Conservation (phyloP, 768 basidiomycete species). For the Mycena pura region DNA sequence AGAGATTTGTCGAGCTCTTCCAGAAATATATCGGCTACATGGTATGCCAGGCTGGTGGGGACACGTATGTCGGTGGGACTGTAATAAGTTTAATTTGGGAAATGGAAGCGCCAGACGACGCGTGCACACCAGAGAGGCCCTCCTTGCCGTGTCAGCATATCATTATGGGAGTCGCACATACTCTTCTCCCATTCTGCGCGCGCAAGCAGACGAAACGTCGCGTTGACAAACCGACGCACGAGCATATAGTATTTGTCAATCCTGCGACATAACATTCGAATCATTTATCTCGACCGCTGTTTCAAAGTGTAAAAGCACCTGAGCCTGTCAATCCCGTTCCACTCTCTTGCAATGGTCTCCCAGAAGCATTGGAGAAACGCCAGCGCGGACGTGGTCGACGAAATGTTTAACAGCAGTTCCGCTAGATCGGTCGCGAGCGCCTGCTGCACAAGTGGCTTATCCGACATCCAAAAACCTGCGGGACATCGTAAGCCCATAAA, state of each 20-base stretch:
- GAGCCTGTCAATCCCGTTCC: slow-evolving; percentile 90
- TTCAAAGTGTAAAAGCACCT: slow-evolving; percentile 58
- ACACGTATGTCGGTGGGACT: slow-evolving; percentile 77
- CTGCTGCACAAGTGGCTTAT: slow-evolving; percentile 97
- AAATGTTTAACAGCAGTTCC: slow-evolving; percentile 76
- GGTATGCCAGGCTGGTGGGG: slow-evolving; percentile 80
- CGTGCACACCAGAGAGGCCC: slow-evolving; percentile 81
- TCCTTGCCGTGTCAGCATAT: slow-evolving; percentile 67
- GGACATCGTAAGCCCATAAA: neutral
- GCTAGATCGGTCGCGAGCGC: slow-evolving; percentile 87
- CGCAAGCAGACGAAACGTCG: slow-evolving; percentile 81
- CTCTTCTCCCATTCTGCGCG: slow-evolving; percentile 70
- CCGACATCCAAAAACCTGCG: slow-evolving; percentile 99
- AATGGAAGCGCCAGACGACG: neutral
- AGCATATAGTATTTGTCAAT: slow-evolving; percentile 99
- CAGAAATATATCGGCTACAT: slow-evolving; percentile 88
- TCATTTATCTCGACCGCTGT: too few species aligned
- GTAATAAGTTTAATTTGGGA: slow-evolving; percentile 10
- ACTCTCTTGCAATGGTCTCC: slow-evolving; percentile 89
- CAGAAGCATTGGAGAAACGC: slow-evolving; percentile 90
- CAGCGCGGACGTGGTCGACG: slow-evolving; percentile 62
- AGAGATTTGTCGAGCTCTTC: slow-evolving; percentile 85
- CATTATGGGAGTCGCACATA: slow-evolving; percentile 65
- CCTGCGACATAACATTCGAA: slow-evolving; percentile 46
- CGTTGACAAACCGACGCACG: slow-evolving; percentile 86